Conservation (phyloP, 129 eudicot genomes). For the Centrapalus pauciflorus region DNA sequence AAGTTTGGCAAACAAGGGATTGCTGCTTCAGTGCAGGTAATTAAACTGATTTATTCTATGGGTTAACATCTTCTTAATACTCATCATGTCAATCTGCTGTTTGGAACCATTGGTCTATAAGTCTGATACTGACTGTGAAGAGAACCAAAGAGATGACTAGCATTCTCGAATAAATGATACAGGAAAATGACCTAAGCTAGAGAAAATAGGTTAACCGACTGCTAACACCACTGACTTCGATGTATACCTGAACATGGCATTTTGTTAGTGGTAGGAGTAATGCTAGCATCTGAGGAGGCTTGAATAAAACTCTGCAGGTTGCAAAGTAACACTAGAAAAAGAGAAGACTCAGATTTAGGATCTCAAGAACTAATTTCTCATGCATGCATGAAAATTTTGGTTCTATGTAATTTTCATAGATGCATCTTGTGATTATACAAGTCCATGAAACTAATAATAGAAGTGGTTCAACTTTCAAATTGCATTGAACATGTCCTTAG, state of each 20-base stretch:
- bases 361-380: background rate
- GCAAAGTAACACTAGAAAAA: background rate
- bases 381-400: background rate
- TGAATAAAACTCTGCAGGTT: background rate
- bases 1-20: conserved; percentile 71
- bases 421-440: background rate
- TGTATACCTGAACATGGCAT: background rate
- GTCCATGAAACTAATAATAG: background rate
- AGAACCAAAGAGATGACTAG: background rate
- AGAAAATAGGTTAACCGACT: background rate
- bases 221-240: background rate
- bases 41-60: background rate
- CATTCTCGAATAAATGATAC: background rate
- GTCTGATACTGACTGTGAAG: background rate
- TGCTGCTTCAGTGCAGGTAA: conserved; percentile 91
- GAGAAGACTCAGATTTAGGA: background rate
- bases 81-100: background rate
- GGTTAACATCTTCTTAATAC: background rate
- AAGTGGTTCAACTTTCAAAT: background rate
- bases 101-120: background rate
- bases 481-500: background rate
- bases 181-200: background rate
- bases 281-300: background rate
- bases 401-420: background rate
- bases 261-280: background rate